These are phyloP conservation scores for Scleroderma citrinum DNA, from an alignment of 768 basidiomycete species.

Conservation along the genomic window DNA sequence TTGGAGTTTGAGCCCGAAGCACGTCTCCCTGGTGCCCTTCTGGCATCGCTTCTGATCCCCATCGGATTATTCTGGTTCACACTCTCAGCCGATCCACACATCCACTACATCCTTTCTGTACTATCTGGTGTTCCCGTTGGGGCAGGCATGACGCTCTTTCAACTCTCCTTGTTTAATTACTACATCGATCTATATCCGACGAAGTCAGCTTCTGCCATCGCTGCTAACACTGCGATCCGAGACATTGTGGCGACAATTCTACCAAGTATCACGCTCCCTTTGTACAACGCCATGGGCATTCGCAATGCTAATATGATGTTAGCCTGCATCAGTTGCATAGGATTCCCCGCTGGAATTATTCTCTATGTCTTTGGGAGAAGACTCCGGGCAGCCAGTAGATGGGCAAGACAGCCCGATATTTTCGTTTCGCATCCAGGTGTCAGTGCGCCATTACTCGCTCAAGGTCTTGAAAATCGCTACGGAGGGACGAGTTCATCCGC, in stretches of 20 bases:
- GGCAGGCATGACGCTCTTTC: conserved; percentile 10
- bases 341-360: conserved; percentile 16
- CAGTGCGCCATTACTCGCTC: conserved; percentile 11
- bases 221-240: conserved; percentile 20
- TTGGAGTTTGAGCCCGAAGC: conserved; percentile 14
- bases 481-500: conserved; percentile 10
- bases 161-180: conserved; percentile 18
- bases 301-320: conserved; percentile 14
- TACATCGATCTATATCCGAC: conserved; percentile 23
- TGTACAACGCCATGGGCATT: conserved; percentile 16
- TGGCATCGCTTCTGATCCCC: conserved; percentile 15
- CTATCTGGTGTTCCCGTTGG: neutral
- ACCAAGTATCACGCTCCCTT: conserved; percentile 6
- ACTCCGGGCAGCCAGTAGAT: conserved; percentile 17
- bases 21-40: conserved; percentile 14
- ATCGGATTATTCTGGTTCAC: conserved; percentile 25
- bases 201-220: conserved; percentile 18
- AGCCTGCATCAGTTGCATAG: conserved; percentile 18
- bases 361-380: conserved; percentile 14
- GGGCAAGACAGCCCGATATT: conserved; percentile 18
- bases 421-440: neutral
- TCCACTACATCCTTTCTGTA: conserved; percentile 16
- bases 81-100: conserved; percentile 13
- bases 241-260: conserved; percentile 7
- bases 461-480: conserved; percentile 7